Percentiles rank a stretch among this genome's conserved stretches.
These are phyloP conservation scores for Pelargonium citronellum DNA, from an alignment of 441 rosid genomes.

Conservation along the genomic window DNA sequence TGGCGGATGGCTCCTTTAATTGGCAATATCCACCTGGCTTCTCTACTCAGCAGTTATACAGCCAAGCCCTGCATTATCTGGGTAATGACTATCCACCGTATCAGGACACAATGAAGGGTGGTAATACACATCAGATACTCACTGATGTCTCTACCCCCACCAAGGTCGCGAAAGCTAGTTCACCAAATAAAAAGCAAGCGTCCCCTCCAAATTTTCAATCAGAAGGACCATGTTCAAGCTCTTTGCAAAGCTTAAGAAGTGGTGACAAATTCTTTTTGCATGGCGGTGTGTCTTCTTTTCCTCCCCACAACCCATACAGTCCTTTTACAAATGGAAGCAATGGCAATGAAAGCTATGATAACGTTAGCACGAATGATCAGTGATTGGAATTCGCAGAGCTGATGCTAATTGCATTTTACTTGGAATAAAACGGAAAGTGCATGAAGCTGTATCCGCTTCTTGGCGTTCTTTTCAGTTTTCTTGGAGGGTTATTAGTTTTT, in stretches of 20 bases:
- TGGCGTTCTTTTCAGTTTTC: neutral
- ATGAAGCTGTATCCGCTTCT: neutral
- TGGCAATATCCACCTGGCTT: constrained; percentile 14
- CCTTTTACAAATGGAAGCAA: constrained; percentile 17
- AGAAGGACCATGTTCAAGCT: constrained; percentile 16
- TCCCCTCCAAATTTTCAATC: constrained; percentile 27
- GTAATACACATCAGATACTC: constrained; percentile 15
- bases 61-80: constrained; percentile 5
- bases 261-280: constrained; percentile 22
- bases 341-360: constrained; percentile 12
- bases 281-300: constrained; percentile 24
- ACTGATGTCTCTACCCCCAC: constrained; percentile 23
- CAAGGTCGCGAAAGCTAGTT: constrained; percentile 12
- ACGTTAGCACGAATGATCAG: constrained; percentile 10
- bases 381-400: neutral
- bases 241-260: constrained; percentile 20
- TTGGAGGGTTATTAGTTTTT: constrained; percentile 2
- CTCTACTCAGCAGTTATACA: constrained; percentile 14
- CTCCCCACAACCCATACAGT: constrained; percentile 26
- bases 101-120: constrained; percentile 16
- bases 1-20: constrained; percentile 14
- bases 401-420: too few relatives aligned
- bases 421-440: neutral
- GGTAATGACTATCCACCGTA: constrained; percentile 7
- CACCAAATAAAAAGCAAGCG: constrained; percentile 25